phyloP scores from a whole-genome alignment of 169 alveolate genomes.

The Perkinsus marinus region DNA sequence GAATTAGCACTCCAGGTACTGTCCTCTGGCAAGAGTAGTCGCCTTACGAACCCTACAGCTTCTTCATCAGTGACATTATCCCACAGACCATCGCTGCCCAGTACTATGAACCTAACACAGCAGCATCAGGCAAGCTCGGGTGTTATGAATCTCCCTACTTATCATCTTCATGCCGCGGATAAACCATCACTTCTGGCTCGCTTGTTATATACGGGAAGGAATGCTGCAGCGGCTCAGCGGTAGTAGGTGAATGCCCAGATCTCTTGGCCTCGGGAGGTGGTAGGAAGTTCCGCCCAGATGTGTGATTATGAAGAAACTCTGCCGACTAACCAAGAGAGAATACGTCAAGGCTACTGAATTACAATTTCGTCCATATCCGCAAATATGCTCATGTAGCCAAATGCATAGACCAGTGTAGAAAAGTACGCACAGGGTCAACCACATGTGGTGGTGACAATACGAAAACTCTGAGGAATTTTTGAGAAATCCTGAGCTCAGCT shows the following conservation, averaged over 20 bases:
- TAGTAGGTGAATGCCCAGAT: not conserved
- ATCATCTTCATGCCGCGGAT: slow-evolving; percentile 15
- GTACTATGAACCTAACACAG: slow-evolving; percentile 11
- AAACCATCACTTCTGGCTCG: slow-evolving; percentile 21
- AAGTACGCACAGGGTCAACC: too few species aligned
- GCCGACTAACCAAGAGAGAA: not conserved
- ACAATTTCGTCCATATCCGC: too few species aligned
- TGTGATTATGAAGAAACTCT: not conserved
- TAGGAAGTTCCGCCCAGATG: not conserved
- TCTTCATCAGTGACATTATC: slow-evolving; percentile 30
- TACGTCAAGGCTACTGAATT: too few species aligned
- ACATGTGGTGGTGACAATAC: too few species aligned
- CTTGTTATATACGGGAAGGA: slow-evolving; percentile 40
- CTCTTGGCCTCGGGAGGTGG: not conserved
- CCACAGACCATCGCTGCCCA: slow-evolving; percentile 45
- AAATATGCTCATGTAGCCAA: too few species aligned
- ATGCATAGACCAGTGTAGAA: too few species aligned
- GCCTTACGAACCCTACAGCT: slow-evolving; percentile 5
- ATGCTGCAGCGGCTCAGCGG: slow-evolving; percentile 5
- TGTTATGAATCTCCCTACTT: not conserved
- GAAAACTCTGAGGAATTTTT: too few species aligned
- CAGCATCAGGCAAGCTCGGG: not conserved
- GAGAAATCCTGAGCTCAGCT: too few species aligned
- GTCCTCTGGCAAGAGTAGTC: not conserved
- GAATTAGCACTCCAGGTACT: not conserved